Evolutionary conservation across 495 filamentous ascomycete species (phyloP).

Genomic region (Annulohypoxylon moriforme): DNA sequence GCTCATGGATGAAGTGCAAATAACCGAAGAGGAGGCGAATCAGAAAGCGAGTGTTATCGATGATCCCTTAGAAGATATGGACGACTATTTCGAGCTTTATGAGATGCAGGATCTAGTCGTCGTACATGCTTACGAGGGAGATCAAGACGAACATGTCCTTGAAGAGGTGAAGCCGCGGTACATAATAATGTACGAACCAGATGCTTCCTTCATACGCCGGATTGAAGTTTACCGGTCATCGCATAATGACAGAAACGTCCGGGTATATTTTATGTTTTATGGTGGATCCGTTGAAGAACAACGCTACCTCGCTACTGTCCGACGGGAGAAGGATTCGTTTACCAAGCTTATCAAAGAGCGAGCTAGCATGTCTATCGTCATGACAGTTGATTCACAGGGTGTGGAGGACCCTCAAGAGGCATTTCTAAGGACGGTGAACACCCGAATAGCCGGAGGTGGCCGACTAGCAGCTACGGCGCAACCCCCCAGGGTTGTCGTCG

Average conservation of each 20-base stretch:
- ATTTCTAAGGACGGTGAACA: conserved; percentile 96
- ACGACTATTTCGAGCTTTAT: conserved; percentile 91
- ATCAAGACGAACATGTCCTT: conserved; percentile 94
- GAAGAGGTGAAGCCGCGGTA: conserved; percentile 94
- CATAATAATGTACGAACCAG: conserved; percentile 98
- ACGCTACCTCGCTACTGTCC: conserved; percentile 86
- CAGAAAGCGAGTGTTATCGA: conserved; percentile 80
- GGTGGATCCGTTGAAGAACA: conserved; percentile 96
- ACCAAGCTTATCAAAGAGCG: conserved; percentile 93
- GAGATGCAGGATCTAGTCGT: conserved; percentile 91
- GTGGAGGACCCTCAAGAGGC: conserved; percentile 87
- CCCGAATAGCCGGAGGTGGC: conserved; percentile 94
- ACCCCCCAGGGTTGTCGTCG: conserved; percentile 93
- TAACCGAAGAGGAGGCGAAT: conserved; percentile 81
- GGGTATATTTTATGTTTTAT: conserved; percentile 97
- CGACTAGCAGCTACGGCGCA: conserved; percentile 86
- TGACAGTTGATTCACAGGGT: conserved; percentile 75
- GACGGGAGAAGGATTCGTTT: conserved; percentile 95
- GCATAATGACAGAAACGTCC: conserved; percentile 86
- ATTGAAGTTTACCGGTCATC: conserved; percentile 97
- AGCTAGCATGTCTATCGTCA: conserved; percentile 88
- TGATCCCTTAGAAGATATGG: conserved; percentile 88
- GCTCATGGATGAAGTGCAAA: conserved; percentile 75
- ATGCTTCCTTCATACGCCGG: conserved; percentile 92
- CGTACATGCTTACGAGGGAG: conserved; percentile 89